Evolutionary conservation across 2,329 filamentous ascomycete species (phyloP).

Genomic region (Torrubiella hemipterigena): DNA sequence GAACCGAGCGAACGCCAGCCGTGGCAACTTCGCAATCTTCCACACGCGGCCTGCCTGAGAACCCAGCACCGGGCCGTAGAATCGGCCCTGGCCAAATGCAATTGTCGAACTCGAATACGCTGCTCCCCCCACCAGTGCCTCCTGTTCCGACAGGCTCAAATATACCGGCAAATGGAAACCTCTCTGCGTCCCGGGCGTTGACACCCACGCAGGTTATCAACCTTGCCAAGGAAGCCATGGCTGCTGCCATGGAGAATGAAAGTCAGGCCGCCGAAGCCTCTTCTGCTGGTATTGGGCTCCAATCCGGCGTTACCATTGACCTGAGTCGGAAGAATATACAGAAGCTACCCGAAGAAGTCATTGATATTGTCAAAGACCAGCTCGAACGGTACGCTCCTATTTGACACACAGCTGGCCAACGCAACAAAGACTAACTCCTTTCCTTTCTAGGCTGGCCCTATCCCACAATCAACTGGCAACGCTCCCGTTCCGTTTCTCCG

Average conservation of each 20-base stretch:
- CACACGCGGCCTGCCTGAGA: slow-evolving; percentile 29
- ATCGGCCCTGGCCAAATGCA: slow-evolving; percentile 24
- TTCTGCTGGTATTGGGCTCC: slow-evolving; percentile 46
- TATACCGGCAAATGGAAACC: slow-evolving; percentile 30
- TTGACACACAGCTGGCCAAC: slow-evolving; percentile 1
- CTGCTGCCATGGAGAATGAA: slow-evolving; percentile 53
- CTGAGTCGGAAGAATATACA: slow-evolving; percentile 65
- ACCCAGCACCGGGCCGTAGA: slow-evolving; percentile 24
- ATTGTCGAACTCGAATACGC: slow-evolving; percentile 28
- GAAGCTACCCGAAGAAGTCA: slow-evolving; percentile 59
- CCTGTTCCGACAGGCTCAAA: slow-evolving; percentile 36
- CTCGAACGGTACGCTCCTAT: slow-evolving; percentile 49
- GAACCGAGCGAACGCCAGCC: slow-evolving; percentile 5
- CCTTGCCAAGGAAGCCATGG: slow-evolving; percentile 56
- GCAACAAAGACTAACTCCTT: slow-evolving; percentile 5
- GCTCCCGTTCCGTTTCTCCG: slow-evolving; percentile 60
- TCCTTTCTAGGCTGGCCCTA: slow-evolving; percentile 50
- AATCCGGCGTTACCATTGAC: slow-evolving; percentile 66
- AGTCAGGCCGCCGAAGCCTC: slow-evolving; percentile 49
- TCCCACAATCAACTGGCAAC: slow-evolving; percentile 66
- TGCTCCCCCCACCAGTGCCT: slow-evolving; percentile 26
- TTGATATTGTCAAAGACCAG: slow-evolving; percentile 63
- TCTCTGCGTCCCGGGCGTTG: slow-evolving; percentile 39
- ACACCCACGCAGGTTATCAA: slow-evolving; percentile 52
- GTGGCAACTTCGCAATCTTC: slow-evolving; percentile 3